These are phyloP conservation scores for Pythium rhizo-oryzae DNA, from an alignment of 352 stramenopile species.

Conservation along the genomic window DNA sequence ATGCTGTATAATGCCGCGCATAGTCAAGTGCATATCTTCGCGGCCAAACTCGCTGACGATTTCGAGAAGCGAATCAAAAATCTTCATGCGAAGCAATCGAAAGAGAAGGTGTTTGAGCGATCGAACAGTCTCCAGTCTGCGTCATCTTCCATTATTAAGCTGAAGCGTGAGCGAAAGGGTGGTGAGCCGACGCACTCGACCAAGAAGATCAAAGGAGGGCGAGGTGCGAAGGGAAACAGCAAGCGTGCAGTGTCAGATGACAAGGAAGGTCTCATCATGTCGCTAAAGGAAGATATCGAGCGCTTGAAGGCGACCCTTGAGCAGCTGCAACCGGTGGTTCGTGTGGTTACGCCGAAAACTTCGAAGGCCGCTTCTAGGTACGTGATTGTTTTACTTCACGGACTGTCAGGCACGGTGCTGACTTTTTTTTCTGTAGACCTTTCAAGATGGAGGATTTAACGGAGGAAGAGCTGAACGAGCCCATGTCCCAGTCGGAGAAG, in stretches of 20 bases:
- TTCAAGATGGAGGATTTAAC: slow-evolving; percentile 91
- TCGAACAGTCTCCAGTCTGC: slow-evolving; percentile 20
- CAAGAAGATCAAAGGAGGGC: slow-evolving; percentile 78
- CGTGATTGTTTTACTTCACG: slow-evolving; percentile 7
- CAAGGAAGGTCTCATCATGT: slow-evolving; percentile 83
- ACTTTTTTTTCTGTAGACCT: slow-evolving; percentile 41
- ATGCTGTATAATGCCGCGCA: slow-evolving; percentile 98
- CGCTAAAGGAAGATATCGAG: slow-evolving; percentile 88
- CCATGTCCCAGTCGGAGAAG: slow-evolving; percentile 87
- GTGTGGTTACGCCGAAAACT: slow-evolving; percentile 42
- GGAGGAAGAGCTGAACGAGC: slow-evolving; percentile 85
- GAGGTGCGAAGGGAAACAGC: slow-evolving; percentile 75
- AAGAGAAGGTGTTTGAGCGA: slow-evolving; percentile 47
- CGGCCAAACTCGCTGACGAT: slow-evolving; percentile 85
- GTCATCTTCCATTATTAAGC: slow-evolving; percentile 43
- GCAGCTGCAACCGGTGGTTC: slow-evolving; percentile 68
- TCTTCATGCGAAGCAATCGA: slow-evolving; percentile 60
- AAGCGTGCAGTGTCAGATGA: slow-evolving; percentile 58
- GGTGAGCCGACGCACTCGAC: slow-evolving; percentile 46
- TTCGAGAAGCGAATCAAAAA: slow-evolving; percentile 92
- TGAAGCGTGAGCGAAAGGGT: slow-evolving; percentile 71
- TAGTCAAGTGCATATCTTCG: slow-evolving; percentile 96
- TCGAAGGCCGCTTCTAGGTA: slow-evolving; percentile 64
- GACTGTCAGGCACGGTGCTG: not conserved
- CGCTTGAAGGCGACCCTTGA: slow-evolving; percentile 87